These are phyloP conservation scores for Penicillium thymicola DNA, from an alignment of 2,329 filamentous ascomycete species.

Conservation along the genomic window DNA sequence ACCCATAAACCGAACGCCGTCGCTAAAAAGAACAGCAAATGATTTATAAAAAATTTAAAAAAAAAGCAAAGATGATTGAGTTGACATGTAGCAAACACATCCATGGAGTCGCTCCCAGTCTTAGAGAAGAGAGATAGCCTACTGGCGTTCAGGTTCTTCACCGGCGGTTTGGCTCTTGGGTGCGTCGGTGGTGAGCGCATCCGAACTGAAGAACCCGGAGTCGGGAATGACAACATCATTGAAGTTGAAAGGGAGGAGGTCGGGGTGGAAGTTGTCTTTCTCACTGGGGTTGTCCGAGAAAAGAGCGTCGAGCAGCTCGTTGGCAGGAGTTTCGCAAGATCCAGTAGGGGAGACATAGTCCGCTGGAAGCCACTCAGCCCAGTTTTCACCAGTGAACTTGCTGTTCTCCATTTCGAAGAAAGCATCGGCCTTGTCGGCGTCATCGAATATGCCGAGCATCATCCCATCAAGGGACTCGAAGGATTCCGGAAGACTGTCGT, in stretches of 20 bases:
- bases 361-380: conserved; percentile 39
- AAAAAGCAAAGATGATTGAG: not conserved
- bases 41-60: conserved; percentile 1
- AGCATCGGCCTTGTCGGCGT: conserved; percentile 26
- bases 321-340: conserved; percentile 28
- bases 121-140: conserved; percentile 13
- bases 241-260: conserved; percentile 34
- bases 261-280: conserved; percentile 27
- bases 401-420: conserved; percentile 28
- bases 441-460: conserved; percentile 40
- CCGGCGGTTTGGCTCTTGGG: conserved; percentile 22
- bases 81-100: not conserved
- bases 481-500: conserved; percentile 25
- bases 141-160: conserved; percentile 9
- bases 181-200: conserved; percentile 29
- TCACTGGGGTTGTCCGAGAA: conserved; percentile 31
- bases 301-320: conserved; percentile 37
- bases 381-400: conserved; percentile 28
- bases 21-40: conserved; percentile 20
- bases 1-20: conserved; percentile 22
- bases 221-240: conserved; percentile 31
- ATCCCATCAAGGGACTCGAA: conserved; percentile 36
- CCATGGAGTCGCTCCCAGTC: not conserved
- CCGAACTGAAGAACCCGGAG: conserved; percentile 37
- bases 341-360: conserved; percentile 34